These are phyloP conservation scores for Solanum hybrid DNA, from an alignment of 305 asterid species.

Conservation along the genomic window DNA sequence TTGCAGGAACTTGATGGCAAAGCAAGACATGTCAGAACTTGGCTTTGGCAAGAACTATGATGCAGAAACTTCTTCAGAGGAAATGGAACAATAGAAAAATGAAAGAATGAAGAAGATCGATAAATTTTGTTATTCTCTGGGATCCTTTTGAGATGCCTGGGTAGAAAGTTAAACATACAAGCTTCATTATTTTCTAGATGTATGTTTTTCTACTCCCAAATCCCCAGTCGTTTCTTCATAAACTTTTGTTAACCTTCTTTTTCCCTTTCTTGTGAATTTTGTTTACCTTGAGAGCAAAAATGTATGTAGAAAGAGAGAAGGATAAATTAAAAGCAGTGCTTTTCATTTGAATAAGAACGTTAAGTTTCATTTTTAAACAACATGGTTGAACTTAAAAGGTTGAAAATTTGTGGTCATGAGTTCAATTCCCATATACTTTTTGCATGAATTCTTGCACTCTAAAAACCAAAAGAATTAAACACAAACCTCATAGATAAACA, in stretches of 20 bases:
- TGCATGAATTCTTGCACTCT: background rate
- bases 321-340: background rate
- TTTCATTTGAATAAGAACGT: background rate
- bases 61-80: background rate
- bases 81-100: background rate
- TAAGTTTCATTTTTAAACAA: background rate
- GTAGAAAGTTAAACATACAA: background rate
- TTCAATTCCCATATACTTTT: background rate
- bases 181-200: background rate
- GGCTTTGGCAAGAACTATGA: constrained; percentile 45
- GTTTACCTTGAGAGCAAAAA: background rate
- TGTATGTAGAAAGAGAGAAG: background rate
- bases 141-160: background rate
- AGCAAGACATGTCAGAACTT: constrained; percentile 84
- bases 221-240: background rate
- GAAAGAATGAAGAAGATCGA: background rate
- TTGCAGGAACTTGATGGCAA: constrained; percentile 96
- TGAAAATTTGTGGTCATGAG: background rate
- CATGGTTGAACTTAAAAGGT: background rate
- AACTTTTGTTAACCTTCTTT: background rate
- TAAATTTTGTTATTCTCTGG: background rate
- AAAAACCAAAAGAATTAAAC: background rate
- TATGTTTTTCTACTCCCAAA: background rate
- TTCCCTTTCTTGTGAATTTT: background rate
- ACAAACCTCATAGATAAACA: background rate